Evolutionary conservation across 805 yeast genomes (phyloP), one percentile per base, ranked within the genome.

Genomic region (Yamadazyma phyllophila): DNA sequence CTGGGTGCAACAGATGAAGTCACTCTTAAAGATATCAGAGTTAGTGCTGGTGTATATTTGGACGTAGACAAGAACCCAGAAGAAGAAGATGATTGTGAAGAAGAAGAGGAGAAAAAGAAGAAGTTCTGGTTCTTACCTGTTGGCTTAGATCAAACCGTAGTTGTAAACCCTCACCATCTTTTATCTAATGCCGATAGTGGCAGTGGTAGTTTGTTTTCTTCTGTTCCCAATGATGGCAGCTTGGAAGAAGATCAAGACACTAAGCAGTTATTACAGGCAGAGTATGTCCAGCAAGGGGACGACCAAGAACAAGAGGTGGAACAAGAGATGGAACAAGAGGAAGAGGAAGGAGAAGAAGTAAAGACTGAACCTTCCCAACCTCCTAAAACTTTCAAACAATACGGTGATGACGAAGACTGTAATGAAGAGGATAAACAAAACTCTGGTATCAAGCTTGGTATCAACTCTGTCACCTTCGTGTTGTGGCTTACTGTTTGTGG

Each of bases 11-110:
- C 26, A 26, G 38, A 36, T n/a, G 27, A 34, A 13, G 39, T 44
- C 9, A 13, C 26, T 4, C 35, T 37, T 16, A 27, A 43, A 15
- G 44, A 44, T 40, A 7, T 51, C 26, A 13, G 51, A 26, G 17
- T 57, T 26, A 56, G 58, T 39, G 54, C 59, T 9, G 62, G 62
- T 2, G 39, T 57, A 24, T 53, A 51, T 39, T 45, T 57, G 10
- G 53, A 57, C 36, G 36, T 48, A 14, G 48, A 43, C n/a, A 46
- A 48, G 20, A 2, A 26, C 27, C 40, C 40, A 8, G 26, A 37
- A 14, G 50, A 48, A 30, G 43, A 45, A 1, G 46, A 41, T 39
- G 44, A 38, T 12, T 16, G 36, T 35, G 49, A 46, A 29, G 55
- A 51, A 40, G 45, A 39, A 24, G 48, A 44, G 34, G 13, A 29